Evolutionary conservation across 2,329 filamentous ascomycete genomes (phyloP).

Genomic region (Sordariomycetes sp.): DNA sequence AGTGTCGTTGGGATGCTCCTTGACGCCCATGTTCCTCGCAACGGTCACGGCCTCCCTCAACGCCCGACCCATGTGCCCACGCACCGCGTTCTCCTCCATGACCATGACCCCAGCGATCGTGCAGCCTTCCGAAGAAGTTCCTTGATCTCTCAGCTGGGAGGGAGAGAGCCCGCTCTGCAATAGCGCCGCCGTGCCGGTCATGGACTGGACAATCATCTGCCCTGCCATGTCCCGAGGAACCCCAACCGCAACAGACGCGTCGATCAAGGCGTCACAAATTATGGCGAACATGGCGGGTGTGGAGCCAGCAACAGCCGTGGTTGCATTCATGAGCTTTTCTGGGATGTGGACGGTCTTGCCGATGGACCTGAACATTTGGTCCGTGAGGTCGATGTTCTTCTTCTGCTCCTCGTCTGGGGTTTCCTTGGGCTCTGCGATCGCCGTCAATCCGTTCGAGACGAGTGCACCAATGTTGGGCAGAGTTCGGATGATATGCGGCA

Average conservation of each 20-base stretch:
- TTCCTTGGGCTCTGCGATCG: slow-evolving; percentile 16
- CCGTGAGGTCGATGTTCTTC: slow-evolving; percentile 12
- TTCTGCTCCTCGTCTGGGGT: slow-evolving; percentile 10
- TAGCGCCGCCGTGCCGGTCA: slow-evolving; percentile 46
- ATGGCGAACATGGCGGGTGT: slow-evolving; percentile 52
- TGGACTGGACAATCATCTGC: slow-evolving; percentile 50
- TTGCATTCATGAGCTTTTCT: slow-evolving; percentile 42
- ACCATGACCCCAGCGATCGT: slow-evolving; percentile 50
- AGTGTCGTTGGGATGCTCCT: background rate
- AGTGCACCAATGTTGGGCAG: slow-evolving; percentile 24
- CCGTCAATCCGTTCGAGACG: slow-evolving; percentile 20
- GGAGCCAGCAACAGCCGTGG: slow-evolving; percentile 50
- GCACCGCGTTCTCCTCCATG: slow-evolving; percentile 41
- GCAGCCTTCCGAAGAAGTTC: slow-evolving; percentile 50
- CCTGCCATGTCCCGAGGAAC: slow-evolving; percentile 45
- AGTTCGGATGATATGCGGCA: slow-evolving; percentile 17
- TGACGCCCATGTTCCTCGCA: background rate
- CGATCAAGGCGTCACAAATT: slow-evolving; percentile 47
- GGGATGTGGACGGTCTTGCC: slow-evolving; percentile 41
- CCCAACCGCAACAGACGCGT: slow-evolving; percentile 51
- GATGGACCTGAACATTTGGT: slow-evolving; percentile 44
- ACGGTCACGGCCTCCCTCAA: slow-evolving; percentile 1
- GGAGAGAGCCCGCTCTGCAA: slow-evolving; percentile 44
- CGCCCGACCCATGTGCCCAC: slow-evolving; percentile 1
- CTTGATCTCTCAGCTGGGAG: slow-evolving; percentile 47